A percentile compares a stretch with the other conserved stretches of the same genome.
Evolutionary conservation across 371 early-diverging fungal genomes (phyloP).

Genomic region (Quaeritorhiza haematococci): DNA sequence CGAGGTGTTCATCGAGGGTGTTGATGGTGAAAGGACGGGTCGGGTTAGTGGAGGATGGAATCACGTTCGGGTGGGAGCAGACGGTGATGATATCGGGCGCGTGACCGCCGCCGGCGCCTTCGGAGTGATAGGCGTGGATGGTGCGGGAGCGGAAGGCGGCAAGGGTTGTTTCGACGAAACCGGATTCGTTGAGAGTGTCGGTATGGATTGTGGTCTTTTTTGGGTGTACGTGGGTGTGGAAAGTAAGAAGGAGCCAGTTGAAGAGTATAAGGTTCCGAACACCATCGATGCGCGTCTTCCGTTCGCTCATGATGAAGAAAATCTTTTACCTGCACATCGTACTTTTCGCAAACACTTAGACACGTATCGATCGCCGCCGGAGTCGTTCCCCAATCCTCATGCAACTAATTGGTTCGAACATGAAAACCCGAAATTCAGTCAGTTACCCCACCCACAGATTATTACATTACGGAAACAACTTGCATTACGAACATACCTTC

Average conservation of each 20-base stretch:
- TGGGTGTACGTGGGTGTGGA: background rate
- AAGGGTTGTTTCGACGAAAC: constrained; percentile 86
- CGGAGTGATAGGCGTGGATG: constrained; percentile 90
- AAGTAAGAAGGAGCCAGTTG: background rate
- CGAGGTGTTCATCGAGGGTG: constrained; percentile 93
- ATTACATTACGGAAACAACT: no score
- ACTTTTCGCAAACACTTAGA: constrained; percentile 74
- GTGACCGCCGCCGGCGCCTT: constrained; percentile 96
- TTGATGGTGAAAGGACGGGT: constrained; percentile 87
- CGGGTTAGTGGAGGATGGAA: constrained; percentile 89
- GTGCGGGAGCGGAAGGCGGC: constrained; percentile 82
- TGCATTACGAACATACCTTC: constrained; percentile 38
- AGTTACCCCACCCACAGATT: no score
- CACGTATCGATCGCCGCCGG: constrained; percentile 89
- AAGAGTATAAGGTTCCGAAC: background rate
- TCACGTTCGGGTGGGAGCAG: constrained; percentile 73
- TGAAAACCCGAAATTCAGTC: background rate
- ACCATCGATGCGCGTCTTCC: no score
- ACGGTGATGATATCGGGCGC: constrained; percentile 72
- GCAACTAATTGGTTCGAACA: constrained; percentile 40
- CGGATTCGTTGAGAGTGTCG: constrained; percentile 88
- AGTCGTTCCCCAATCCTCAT: constrained; percentile 93
- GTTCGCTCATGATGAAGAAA: no score
- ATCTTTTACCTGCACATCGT: constrained; percentile 66
- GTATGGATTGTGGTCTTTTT: constrained; percentile 78